Percentiles rank a stretch among this genome's conserved stretches.
phyloP scores from a whole-genome alignment of 2,329 filamentous ascomycete species.

The Aspergillus caelatus region DNA sequence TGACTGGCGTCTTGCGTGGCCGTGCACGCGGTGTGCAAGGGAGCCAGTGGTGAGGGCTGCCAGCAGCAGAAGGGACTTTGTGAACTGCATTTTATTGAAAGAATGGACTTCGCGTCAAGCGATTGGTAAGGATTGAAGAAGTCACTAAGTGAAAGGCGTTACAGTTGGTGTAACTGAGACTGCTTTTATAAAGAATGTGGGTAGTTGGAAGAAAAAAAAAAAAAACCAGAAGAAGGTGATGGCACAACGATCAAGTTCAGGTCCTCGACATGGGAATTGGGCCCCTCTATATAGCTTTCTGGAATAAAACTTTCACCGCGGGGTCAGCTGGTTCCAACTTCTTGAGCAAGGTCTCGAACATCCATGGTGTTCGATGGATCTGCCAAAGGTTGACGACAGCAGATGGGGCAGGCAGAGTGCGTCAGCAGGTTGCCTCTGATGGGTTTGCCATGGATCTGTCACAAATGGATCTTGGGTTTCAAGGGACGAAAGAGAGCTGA shows the following conservation, averaged over 20 bases:
- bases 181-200: slow-evolving; percentile 1
- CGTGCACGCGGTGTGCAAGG: slow-evolving; percentile 22
- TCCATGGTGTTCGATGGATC: slow-evolving; percentile 5
- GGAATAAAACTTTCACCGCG: background rate
- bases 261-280: background rate
- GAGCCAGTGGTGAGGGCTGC: slow-evolving; percentile 32
- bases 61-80: slow-evolving; percentile 35
- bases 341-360: slow-evolving; percentile 4
- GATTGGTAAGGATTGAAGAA: background rate
- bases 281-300: slow-evolving; percentile 7
- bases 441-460: background rate
- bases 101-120: slow-evolving; percentile 9
- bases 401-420: background rate
- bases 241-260: background rate
- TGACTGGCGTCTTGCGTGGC: slow-evolving; percentile 22
- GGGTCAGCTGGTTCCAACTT: background rate
- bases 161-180: background rate
- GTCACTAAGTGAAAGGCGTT: background rate
- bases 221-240: background rate
- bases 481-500: background rate
- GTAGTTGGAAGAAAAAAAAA: slow-evolving; percentile 11
- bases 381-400: background rate
- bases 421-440: background rate
- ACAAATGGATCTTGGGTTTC: background rate
- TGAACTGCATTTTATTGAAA: slow-evolving; percentile 30